Base-by-base conservation (phyloP, 1,284 basidiomycete species). In the Sporisorium sorghi region DNA sequence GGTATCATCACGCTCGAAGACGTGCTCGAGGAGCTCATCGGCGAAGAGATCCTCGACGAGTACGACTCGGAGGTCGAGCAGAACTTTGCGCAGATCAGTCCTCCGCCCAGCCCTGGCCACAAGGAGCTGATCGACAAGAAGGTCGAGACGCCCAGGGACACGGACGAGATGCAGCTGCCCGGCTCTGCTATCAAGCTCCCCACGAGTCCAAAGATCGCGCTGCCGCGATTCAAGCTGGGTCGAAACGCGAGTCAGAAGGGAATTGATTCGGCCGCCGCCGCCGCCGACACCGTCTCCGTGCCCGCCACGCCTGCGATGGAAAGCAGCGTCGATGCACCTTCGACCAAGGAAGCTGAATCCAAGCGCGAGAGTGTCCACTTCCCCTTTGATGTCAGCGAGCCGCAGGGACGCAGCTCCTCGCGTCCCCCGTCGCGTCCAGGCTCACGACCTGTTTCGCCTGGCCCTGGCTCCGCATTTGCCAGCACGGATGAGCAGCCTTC, bases 1-100 rank as follows among this genome's bases (percentile, higher is more conserved):
- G 94, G 94, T 64, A 93, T 96, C 82, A 95, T 96, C 74, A 96
- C 94, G 1, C 88, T 96, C 3, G 94, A 96, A 84, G 93, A 96
- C 75, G 92, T 96, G 17, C 87, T 96, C 10, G 93, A 96, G 88
- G 92, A 75, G 63, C 39, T 74, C 15, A 78, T 84, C 52, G 77
- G 78, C 32, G 80, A 82, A 55, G 83, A 84, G 58, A 84, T 83
- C 26, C 60, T 80, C 21, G 82, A 83, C 49, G 81, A 82, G 55
- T 82, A 81, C 54, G 79, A 83, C 46, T 76, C 76, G 8, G 71
- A 72, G 28, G 80, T 70, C n/a, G 77, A 80, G 57, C 76, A 78
- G 55, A 75, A 78, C 51, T 78, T 80, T 51, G 76, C 76, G 33
- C 62, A 69, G 58, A 58, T 78, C 56, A 76, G 71, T 52, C 78